A percentile compares a stretch with the other conserved stretches of the same genome.
Conservation (phyloP, 768 basidiomycete species). For the Scleroderma citrinum region DNA sequence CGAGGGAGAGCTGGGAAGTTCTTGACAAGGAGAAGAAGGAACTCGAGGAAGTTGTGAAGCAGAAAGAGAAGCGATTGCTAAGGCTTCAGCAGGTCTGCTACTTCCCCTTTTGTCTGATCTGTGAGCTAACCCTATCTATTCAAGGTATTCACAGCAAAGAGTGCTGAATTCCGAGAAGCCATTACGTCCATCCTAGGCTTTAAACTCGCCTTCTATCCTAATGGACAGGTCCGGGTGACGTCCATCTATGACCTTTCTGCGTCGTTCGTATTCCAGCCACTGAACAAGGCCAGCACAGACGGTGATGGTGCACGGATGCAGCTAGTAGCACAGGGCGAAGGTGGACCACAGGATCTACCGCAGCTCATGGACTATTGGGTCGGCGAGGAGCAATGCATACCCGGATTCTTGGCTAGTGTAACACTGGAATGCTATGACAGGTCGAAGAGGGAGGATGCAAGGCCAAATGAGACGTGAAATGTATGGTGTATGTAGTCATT, state of each 20-base stretch:
- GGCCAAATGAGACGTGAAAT: not conserved
- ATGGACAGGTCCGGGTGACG: slow-evolving; percentile 85
- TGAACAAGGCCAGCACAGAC: slow-evolving; percentile 31
- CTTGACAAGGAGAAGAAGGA: slow-evolving; percentile 63
- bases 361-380: slow-evolving; percentile 84
- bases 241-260: slow-evolving; percentile 85
- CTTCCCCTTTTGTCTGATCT: not conserved
- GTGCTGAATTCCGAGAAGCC: slow-evolving; percentile 86
- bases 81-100: slow-evolving; percentile 67
- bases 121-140: not conserved
- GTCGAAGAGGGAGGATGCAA: slow-evolving; percentile 39
- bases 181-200: slow-evolving; percentile 87
- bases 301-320: slow-evolving; percentile 55
- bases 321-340: slow-evolving; percentile 67
- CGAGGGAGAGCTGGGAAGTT: slow-evolving; percentile 75
- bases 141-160: slow-evolving; percentile 80
- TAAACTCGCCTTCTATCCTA: slow-evolving; percentile 87
- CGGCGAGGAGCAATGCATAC: slow-evolving; percentile 76
- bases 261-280: slow-evolving; percentile 81
- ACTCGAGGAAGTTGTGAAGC: slow-evolving; percentile 55
- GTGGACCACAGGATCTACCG: slow-evolving; percentile 67
- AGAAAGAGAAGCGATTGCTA: slow-evolving; percentile 78
- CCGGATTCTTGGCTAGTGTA: slow-evolving; percentile 84
- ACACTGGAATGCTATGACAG: slow-evolving; percentile 86
- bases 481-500: no score